Percentiles rank a stretch among this genome's conserved stretches.
phyloP scores from a whole-genome alignment of 2,329 filamentous ascomycete species.

The Lachnellula occidentalis region DNA sequence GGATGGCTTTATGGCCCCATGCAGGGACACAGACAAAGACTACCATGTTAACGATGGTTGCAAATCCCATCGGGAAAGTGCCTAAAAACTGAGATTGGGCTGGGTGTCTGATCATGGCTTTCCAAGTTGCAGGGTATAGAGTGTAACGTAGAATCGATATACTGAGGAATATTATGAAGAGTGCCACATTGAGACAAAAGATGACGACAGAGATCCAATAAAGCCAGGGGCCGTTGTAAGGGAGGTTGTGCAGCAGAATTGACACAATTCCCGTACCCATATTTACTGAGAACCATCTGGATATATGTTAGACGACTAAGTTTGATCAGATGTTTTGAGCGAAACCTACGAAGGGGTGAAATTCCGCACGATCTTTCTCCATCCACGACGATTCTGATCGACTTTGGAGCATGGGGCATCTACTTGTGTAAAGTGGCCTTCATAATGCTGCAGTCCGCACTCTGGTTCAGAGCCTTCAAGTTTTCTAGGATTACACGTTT shows the following conservation, averaged over 20 bases:
- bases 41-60: slow-evolving; percentile 63
- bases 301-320: slow-evolving; percentile 28
- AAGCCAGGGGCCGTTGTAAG: slow-evolving; percentile 53
- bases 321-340: too few species aligned
- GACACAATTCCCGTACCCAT: slow-evolving; percentile 67
- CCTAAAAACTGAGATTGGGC: slow-evolving; percentile 64
- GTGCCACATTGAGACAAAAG: slow-evolving; percentile 52
- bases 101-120: slow-evolving; percentile 60
- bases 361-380: slow-evolving; percentile 40
- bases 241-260: slow-evolving; percentile 55
- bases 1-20: slow-evolving; percentile 55
- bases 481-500: too few species aligned
- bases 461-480: too few species aligned
- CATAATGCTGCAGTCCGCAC: too few species aligned
- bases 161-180: slow-evolving; percentile 50
- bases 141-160: slow-evolving; percentile 56
- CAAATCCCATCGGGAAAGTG: slow-evolving; percentile 63
- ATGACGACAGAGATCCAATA: slow-evolving; percentile 54
- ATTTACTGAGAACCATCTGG: slow-evolving; percentile 52
- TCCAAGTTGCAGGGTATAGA: slow-evolving; percentile 61
- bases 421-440: too few species aligned
- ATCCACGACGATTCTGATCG: slow-evolving; percentile 6
- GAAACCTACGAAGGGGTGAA: slow-evolving; percentile 53
- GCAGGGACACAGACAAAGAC: slow-evolving; percentile 51
- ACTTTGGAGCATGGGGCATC: too few species aligned